phyloP scores from a whole-genome alignment of 352 stramenopile genomes.

The Phytophthora europaea region DNA sequence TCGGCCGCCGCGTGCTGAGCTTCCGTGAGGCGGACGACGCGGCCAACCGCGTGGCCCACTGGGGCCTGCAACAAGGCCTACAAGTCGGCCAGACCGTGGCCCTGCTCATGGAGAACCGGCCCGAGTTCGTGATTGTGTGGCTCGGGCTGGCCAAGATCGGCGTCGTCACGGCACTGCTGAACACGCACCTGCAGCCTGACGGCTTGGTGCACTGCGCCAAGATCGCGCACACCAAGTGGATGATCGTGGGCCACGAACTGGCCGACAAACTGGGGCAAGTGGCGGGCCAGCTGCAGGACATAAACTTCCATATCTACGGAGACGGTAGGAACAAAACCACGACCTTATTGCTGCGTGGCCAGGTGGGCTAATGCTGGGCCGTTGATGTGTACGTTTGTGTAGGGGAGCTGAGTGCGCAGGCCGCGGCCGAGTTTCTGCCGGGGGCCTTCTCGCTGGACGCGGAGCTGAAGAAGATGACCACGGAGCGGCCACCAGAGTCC shows the following conservation, averaged over 20 bases:
- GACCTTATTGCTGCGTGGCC: background rate
- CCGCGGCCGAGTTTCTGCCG: slow-evolving; percentile 27
- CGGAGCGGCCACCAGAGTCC: slow-evolving; percentile 31
- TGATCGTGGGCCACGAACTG: slow-evolving; percentile 81
- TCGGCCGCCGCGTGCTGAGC: slow-evolving; percentile 55
- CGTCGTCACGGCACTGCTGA: slow-evolving; percentile 88
- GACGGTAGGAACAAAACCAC: slow-evolving; percentile 37
- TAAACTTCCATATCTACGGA: slow-evolving; percentile 64
- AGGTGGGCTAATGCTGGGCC: slow-evolving; percentile 1
- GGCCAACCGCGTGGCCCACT: slow-evolving; percentile 82
- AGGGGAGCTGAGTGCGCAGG: slow-evolving; percentile 29
- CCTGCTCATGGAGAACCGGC: slow-evolving; percentile 89
- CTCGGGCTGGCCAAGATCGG: slow-evolving; percentile 87
- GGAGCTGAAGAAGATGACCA: slow-evolving; percentile 40
- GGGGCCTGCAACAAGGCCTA: slow-evolving; percentile 64
- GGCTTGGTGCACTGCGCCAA: slow-evolving; percentile 81
- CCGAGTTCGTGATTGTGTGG: slow-evolving; percentile 87
- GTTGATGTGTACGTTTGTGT: slow-evolving; percentile 13
- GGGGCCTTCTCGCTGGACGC: slow-evolving; percentile 60
- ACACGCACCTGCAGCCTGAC: slow-evolving; percentile 77
- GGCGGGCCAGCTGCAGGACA: slow-evolving; percentile 41
- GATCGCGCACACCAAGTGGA: slow-evolving; percentile 63
- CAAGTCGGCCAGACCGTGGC: slow-evolving; percentile 73
- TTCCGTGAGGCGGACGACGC: slow-evolving; percentile 73
- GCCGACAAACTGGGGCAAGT: slow-evolving; percentile 54